Base-by-base conservation (phyloP, 2,329 filamentous ascomycete genomes). In the Aspergillus caelatus region DNA sequence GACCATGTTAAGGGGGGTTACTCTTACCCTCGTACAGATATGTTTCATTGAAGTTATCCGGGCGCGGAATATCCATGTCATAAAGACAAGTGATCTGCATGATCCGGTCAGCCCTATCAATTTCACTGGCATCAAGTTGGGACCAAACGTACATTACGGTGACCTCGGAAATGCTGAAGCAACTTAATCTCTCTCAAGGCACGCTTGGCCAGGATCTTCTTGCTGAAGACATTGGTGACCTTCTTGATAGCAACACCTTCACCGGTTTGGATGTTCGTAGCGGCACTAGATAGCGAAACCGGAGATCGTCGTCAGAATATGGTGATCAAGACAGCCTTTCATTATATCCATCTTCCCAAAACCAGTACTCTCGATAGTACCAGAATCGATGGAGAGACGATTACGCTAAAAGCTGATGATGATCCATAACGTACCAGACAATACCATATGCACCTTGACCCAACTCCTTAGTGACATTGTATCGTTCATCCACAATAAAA, bases 191-290 rank as follows among this genome's bases (percentile, higher is more conserved):
- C 95, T 80, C 95, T 89, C 84, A 99, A 82, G 57, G 95, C 95
- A 76, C 95, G 92, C 89, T 99, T 99, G 74, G 95, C 95, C 70
- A 99, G 86, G 72, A 99, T 99, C 88, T 98, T 98, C 84, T 99
- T 99, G 87, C 93, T 97, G 82, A 99, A 99, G 74, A 99, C 94
- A 91, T 99, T 99, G 84, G 95, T 99, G 78, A 99, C 93, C 83
- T 99, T 99, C 83, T 99, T 99, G 85, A 99, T 95, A 74, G 95
- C 95, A 67, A 99, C 94, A 46, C 94, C 94, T 78, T 99, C 95
- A 74, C 89, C 90, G 36, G 91, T 96, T 79, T 93, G 89, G 77
- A 89, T 90, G 85, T 98, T 97, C 70, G 93, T 92, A 61, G 95
- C 95, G 65, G 95, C 94, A 80, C 94, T 97, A 77, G 67, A 54